These are phyloP conservation scores for Phyllosticta citriasiana DNA, from an alignment of 2,329 filamentous ascomycete species.

Conservation along the genomic window DNA sequence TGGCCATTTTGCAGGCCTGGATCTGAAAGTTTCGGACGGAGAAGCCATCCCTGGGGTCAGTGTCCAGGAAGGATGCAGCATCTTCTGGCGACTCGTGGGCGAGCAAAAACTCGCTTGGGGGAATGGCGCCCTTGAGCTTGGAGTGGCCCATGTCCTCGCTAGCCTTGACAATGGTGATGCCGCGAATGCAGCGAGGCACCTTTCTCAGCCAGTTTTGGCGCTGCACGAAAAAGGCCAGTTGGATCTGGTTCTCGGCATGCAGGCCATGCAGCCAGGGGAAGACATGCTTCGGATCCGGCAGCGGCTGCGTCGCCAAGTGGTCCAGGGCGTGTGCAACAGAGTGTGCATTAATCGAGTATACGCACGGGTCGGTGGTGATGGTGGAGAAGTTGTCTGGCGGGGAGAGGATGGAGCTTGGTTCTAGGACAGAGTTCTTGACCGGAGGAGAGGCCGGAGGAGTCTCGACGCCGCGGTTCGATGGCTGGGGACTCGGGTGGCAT, in stretches of 20 bases:
- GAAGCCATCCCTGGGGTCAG: slow-evolving; percentile 82
- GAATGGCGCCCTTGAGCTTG: slow-evolving; percentile 78
- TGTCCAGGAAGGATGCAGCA: slow-evolving; percentile 60
- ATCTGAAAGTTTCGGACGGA: slow-evolving; percentile 97
- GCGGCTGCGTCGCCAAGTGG: slow-evolving; percentile 63
- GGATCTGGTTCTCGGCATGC: slow-evolving; percentile 78
- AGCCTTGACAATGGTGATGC: slow-evolving; percentile 78
- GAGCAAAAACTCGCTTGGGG: slow-evolving; percentile 68
- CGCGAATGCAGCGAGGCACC: slow-evolving; percentile 66
- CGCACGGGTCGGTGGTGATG: slow-evolving; percentile 45
- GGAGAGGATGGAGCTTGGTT: slow-evolving; percentile 60
- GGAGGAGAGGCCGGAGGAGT: slow-evolving; percentile 50
- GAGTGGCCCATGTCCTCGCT: slow-evolving; percentile 65
- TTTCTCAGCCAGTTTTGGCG: slow-evolving; percentile 61
- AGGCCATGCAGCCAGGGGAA: slow-evolving; percentile 96
- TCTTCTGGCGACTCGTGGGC: slow-evolving; percentile 31
- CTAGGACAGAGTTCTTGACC: slow-evolving; percentile 44
- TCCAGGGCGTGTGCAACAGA: slow-evolving; percentile 65
- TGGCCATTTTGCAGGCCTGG: slow-evolving; percentile 77
- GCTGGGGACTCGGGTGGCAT: slow-evolving; percentile 66
- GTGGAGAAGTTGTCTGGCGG: slow-evolving; percentile 47
- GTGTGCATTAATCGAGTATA: slow-evolving; percentile 65
- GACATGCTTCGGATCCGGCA: slow-evolving; percentile 75
- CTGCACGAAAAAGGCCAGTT: slow-evolving; percentile 80
- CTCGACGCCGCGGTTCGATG: slow-evolving; percentile 37